phyloP scores from a whole-genome alignment of 441 rosid species.

The Erysimum cheiri region DNA sequence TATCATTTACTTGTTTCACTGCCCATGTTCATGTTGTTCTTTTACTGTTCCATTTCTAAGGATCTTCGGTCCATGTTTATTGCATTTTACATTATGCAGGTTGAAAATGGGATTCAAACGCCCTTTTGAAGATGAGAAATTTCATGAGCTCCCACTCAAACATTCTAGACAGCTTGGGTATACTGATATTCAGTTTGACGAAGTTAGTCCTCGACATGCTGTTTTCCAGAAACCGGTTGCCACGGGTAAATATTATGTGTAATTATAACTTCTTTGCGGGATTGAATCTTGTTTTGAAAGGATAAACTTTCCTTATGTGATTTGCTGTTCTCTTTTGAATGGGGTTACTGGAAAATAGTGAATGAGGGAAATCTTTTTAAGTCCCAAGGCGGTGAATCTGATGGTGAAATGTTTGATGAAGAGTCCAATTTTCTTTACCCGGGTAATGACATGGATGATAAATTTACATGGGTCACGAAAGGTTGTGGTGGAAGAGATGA shows the following conservation, averaged over 20 bases:
- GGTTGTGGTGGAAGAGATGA: slow-evolving; percentile 51
- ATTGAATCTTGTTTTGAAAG: slow-evolving; percentile 16
- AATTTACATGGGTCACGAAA: slow-evolving; percentile 20
- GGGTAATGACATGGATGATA: slow-evolving; percentile 42
- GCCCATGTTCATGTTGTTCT: not conserved
- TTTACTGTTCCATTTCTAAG: not conserved
- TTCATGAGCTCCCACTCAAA: slow-evolving; percentile 59
- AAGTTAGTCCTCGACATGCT: slow-evolving; percentile 39
- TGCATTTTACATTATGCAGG: slow-evolving; percentile 36
- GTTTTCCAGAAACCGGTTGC: slow-evolving; percentile 37
- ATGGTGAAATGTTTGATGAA: slow-evolving; percentile 41
- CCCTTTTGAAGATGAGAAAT: slow-evolving; percentile 58
- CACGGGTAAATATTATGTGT: slow-evolving; percentile 43
- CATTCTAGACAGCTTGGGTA: slow-evolving; percentile 54
- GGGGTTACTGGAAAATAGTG: slow-evolving; percentile 43
- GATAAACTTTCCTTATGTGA: slow-evolving; percentile 5
- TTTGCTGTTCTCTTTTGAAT: slow-evolving; percentile 24
- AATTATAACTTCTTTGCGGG: slow-evolving; percentile 8
- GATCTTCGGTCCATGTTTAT: not conserved
- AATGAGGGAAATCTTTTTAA: slow-evolving; percentile 44
- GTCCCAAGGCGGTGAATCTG: slow-evolving; percentile 44
- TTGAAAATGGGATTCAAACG: slow-evolving; percentile 64
- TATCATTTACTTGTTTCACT: not conserved
- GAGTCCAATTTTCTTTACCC: slow-evolving; percentile 41
- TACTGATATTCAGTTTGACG: slow-evolving; percentile 50